Evolutionary conservation across 2,329 filamentous ascomycete genomes (phyloP), one percentile per base, ranked within the genome.

Genomic region (Thelonectria discophora): DNA sequence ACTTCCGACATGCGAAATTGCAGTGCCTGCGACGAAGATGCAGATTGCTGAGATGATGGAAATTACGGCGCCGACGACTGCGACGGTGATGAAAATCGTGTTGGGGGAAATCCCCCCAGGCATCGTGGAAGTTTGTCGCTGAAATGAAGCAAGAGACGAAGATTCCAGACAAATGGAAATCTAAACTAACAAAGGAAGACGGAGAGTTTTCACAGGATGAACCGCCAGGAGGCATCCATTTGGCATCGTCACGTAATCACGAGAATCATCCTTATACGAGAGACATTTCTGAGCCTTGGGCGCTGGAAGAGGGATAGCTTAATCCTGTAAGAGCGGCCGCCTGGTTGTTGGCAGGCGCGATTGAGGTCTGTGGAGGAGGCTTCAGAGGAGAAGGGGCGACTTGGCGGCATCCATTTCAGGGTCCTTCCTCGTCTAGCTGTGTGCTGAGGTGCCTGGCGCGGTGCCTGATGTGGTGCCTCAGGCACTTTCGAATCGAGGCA

Each of bases 21-120:
- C 61, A 10, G 69, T 72, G n/a, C 70, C 70, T 0, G 70, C 59
- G 24, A 69, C 56, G 52, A 69, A 57, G 32, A 70, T 66, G 17
- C 68, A 55, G 5, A 66, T 58, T 6, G 61, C 55, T 24, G 69
- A 55, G 30, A 67, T 50, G 20, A 64, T 52, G 9, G 68, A 67
- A 39, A 72, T 60, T 18, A 66, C 58, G 21, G 69, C 69, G 15
- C 70, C 64, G 24, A 65, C 54, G 30, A 72, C 47, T 37, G 68
- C 67, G 46, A 70, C 39, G 24, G 59, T 58, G 18, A 60, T 57
- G 17, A 72, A 65, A 47, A 42, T 58, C 54, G 66, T 62, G 21
- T 60, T 69, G 51, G 51, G 43, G 27, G 65, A 50, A 30, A 43
- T 10, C 7, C 12, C 40, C 17, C 15, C 34, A 48, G 65, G 52